A percentile compares a stretch with the other conserved stretches of the same genome.
phyloP scores from a whole-genome alignment of 2,329 filamentous ascomycete genomes.

The Beauveria bassiana region DNA sequence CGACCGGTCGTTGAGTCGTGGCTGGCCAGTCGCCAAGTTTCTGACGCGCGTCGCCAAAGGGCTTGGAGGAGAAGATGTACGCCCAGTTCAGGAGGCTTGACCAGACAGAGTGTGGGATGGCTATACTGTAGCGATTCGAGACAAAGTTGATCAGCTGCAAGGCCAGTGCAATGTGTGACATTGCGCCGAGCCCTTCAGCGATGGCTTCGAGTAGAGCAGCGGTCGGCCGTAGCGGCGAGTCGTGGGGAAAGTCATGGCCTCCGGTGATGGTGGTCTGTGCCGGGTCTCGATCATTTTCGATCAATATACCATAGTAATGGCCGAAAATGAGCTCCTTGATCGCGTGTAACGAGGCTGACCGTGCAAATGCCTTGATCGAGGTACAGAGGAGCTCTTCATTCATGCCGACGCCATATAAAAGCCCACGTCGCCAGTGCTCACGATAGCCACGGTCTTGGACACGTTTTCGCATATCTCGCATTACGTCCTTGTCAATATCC shows the following conservation, averaged over 20 bases:
- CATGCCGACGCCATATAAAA: slow-evolving; percentile 21
- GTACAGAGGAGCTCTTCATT: slow-evolving; percentile 34
- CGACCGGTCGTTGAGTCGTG: slow-evolving; percentile 29
- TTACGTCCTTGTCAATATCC: slow-evolving; percentile 19
- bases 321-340: slow-evolving; percentile 27
- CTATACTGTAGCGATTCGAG: slow-evolving; percentile 49
- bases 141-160: slow-evolving; percentile 55
- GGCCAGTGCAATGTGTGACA: slow-evolving; percentile 52
- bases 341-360: slow-evolving; percentile 26
- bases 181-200: slow-evolving; percentile 61
- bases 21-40: slow-evolving; percentile 20
- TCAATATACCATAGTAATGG: slow-evolving; percentile 23
- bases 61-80: slow-evolving; percentile 44
- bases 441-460: slow-evolving; percentile 19
- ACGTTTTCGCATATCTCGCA: slow-evolving; percentile 21
- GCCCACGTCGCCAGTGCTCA: slow-evolving; percentile 22
- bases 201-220: slow-evolving; percentile 53
- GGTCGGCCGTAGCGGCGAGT: slow-evolving; percentile 52
- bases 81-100: slow-evolving; percentile 59
- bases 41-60: slow-evolving; percentile 29
- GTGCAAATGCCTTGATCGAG: slow-evolving; percentile 34
- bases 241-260: slow-evolving; percentile 32
- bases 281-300: slow-evolving; percentile 15
- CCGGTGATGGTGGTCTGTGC: slow-evolving; percentile 21
- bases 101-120: slow-evolving; percentile 54